Evolutionary conservation across 1,284 basidiomycete species (phyloP).

Genomic region (Coniferiporia sulphurascens): DNA sequence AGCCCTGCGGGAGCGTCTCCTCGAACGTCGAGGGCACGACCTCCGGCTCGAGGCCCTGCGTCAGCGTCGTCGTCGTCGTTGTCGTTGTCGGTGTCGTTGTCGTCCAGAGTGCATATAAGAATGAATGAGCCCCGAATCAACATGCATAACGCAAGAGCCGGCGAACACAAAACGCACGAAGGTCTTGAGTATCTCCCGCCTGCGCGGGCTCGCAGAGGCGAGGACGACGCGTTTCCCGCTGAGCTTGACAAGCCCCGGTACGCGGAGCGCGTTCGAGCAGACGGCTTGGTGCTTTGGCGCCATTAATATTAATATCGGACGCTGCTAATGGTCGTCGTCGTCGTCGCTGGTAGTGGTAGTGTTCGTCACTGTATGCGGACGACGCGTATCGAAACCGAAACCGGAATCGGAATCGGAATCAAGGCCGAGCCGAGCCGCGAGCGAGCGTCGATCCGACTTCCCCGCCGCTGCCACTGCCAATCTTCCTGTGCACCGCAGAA

Average conservation of each 20-base stretch:
- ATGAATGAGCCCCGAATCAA: background rate
- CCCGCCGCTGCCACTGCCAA: too few relatives aligned
- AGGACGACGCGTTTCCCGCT: conserved; percentile 74
- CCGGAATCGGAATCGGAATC: too few relatives aligned
- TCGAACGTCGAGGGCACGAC: conserved; percentile 86
- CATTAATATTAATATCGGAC: conserved; percentile 13
- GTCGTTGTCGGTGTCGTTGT: too few relatives aligned
- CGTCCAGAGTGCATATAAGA: too few relatives aligned
- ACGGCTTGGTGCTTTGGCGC: conserved; percentile 41
- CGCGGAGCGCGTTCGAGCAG: conserved; percentile 65
- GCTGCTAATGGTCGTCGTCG: background rate
- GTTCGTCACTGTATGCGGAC: too few relatives aligned
- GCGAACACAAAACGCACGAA: conserved; percentile 52
- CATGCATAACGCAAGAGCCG: too few relatives aligned
- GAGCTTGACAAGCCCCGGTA: conserved; percentile 70
- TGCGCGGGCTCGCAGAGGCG: conserved; percentile 81
- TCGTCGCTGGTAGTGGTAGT: too few relatives aligned
- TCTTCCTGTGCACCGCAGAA: too few relatives aligned
- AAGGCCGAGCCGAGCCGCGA: too few relatives aligned
- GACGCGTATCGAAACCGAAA: too few relatives aligned
- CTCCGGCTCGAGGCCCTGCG: conserved; percentile 80
- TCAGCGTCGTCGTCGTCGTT: background rate
- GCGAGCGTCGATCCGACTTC: too few relatives aligned
- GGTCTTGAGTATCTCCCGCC: conserved; percentile 79
- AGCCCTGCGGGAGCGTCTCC: conserved; percentile 70